phyloP scores from a whole-genome alignment of 441 rosid species.

The Bocquillonia castaneifolia region DNA sequence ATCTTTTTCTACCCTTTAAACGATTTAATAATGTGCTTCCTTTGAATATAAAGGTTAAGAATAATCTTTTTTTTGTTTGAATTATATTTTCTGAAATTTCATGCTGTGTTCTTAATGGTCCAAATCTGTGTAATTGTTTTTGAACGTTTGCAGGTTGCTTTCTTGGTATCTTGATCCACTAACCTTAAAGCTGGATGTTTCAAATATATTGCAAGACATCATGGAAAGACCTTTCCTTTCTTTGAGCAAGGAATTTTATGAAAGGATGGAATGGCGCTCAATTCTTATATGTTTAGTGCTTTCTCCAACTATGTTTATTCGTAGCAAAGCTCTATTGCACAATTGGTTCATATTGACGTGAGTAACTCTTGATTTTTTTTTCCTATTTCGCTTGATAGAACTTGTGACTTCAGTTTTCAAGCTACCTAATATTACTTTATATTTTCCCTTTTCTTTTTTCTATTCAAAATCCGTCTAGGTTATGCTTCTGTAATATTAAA shows the following conservation, averaged over 20 bases:
- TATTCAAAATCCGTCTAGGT: neutral
- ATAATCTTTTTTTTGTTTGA: neutral
- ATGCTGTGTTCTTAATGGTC: neutral
- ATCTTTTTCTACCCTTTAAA: neutral
- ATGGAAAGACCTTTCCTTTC: constrained; percentile 61
- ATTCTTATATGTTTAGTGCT: constrained; percentile 43
- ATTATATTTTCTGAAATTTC: neutral
- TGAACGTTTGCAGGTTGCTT: constrained; percentile 43
- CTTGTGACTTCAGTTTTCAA: neutral
- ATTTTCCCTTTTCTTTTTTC: neutral
- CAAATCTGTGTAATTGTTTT: neutral
- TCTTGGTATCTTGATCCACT: constrained; percentile 68
- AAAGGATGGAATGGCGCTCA: constrained; percentile 53
- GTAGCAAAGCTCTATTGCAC: constrained; percentile 58
- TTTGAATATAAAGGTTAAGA: neutral
- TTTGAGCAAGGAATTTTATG: constrained; percentile 44
- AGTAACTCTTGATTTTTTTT: constrained; percentile 28
- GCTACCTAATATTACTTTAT: too few species aligned
- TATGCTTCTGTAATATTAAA: neutral
- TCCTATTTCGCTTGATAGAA: neutral
- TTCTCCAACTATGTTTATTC: constrained; percentile 49
- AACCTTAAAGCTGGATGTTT: constrained; percentile 50
- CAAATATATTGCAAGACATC: constrained; percentile 46
- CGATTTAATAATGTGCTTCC: neutral
- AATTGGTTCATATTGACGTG: constrained; percentile 69